Base-by-base conservation (phyloP, 495 filamentous ascomycete genomes). In the Trichoderma orchidacearum region DNA sequence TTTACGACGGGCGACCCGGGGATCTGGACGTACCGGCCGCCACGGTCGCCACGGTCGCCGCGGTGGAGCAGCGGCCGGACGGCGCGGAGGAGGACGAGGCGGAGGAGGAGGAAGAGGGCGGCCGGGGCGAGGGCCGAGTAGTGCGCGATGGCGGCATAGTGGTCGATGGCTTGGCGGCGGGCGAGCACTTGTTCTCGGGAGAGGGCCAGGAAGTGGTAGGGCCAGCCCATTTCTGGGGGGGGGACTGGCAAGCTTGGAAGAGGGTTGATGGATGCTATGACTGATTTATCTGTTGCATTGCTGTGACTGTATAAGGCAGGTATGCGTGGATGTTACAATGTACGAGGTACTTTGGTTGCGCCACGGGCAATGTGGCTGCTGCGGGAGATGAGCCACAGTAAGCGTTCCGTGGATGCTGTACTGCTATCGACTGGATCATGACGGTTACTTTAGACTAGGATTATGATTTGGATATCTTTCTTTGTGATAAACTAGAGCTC, bases 71-170 rank as follows among this genome's bases (percentile, higher is more conserved):
- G 7, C 8, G 12, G 51, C 29, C 51, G 58, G 5, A 57, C 27
- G 7, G 59, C 48, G 61, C 64, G 66, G 55, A 72, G n/a, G 34
- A 55, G 58, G 1, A 59, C 64, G 4, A 72, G 41, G 27, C 74
- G 64, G 56, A 63, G 74, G 15, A 77, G 56, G 21, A 77, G 63
- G 36, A 71, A 62, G 2, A 73, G 38, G 25, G 73, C 56, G 5
- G 85, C 69, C 2, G 76, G 79, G 1, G 79, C 36, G 35, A 86
- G 41, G 18, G 77, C 68, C 2, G 84, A 84, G 48, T 79, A 68
- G 63, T 87, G 83, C 34, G 85, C 85, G 54, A 78, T 78, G 52
- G 72, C 65, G 17, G 80, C 84, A 53, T 84, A 80, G 21, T 75
- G 68, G 64, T 84, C 78, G 17, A 87, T 75, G 11, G 80, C 65